Conservation (phyloP, 805 yeast species). For the Diddensiella santjacobensis region DNA sequence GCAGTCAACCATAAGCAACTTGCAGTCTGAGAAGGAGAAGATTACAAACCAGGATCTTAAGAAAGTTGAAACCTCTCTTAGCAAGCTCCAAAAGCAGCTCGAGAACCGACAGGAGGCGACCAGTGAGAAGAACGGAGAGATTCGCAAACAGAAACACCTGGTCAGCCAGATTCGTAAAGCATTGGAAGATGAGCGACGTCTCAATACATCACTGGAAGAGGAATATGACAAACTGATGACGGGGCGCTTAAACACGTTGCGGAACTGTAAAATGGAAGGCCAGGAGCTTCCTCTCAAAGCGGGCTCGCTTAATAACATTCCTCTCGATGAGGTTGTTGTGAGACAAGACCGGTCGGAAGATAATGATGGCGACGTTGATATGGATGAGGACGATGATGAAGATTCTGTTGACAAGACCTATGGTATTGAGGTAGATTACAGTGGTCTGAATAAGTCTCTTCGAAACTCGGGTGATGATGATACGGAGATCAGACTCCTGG, state of each 20-base stretch:
- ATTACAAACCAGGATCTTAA: constrained; percentile 42
- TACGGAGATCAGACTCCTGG: constrained; percentile 25
- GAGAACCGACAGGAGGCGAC: constrained; percentile 12
- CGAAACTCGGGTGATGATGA: constrained; percentile 25
- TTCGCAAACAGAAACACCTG: constrained; percentile 21
- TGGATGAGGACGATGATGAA: constrained; percentile 27
- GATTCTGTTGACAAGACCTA: constrained; percentile 38
- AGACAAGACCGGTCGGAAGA: constrained; percentile 29
- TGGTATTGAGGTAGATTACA: constrained; percentile 22
- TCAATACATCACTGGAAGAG: constrained; percentile 41
- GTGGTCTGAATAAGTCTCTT: constrained; percentile 37
- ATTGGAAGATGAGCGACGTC: constrained; percentile 6
- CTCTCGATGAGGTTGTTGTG: constrained; percentile 47
- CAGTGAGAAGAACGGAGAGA: constrained; percentile 25
- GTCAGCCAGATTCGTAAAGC: constrained; percentile 28
- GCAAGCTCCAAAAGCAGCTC: constrained; percentile 17
- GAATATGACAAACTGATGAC: constrained; percentile 43
- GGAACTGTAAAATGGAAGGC: constrained; percentile 71
- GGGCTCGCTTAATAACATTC: constrained; percentile 58
- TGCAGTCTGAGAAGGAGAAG: constrained; percentile 36
- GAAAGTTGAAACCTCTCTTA: constrained; percentile 24
- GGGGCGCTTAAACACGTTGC: constrained; percentile 56
- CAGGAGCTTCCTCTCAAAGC: constrained; percentile 57
- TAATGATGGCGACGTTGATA: constrained; percentile 25
- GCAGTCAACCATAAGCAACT: constrained; percentile 35